Evolutionary conservation across 768 basidiomycete species (phyloP).

Genomic region (Lentinus tigrinus): DNA sequence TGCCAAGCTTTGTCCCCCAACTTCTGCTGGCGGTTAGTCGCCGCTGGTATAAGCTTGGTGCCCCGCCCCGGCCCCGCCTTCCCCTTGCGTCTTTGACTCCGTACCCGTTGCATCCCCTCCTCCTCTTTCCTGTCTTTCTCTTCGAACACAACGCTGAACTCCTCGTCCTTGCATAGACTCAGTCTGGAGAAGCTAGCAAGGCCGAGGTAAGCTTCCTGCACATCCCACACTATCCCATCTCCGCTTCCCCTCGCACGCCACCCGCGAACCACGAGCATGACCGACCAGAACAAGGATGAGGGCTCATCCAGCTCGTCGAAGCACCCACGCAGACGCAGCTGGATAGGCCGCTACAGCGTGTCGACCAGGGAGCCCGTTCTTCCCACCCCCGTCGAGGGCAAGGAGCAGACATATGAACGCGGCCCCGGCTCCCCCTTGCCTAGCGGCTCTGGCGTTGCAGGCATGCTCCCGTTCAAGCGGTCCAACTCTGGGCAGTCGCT

Average conservation of each 20-base stretch:
- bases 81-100: background rate
- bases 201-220: constrained; percentile 28
- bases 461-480: constrained; percentile 24
- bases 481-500: constrained; percentile 28
- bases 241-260: constrained; percentile 1
- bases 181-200: constrained; percentile 21
- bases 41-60: background rate
- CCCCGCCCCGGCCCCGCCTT: background rate
- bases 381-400: constrained; percentile 31
- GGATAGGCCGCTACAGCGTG: constrained; percentile 27
- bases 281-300: constrained; percentile 17
- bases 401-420: constrained; percentile 29
- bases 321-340: constrained; percentile 23
- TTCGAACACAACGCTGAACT: background rate
- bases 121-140: background rate
- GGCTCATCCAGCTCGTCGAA: no score
- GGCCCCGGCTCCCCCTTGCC: constrained; percentile 19
- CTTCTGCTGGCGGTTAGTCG: constrained; percentile 8
- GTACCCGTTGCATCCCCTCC: background rate
- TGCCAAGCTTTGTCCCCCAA: background rate
- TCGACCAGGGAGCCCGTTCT: constrained; percentile 23
- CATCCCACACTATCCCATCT: background rate
- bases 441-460: constrained; percentile 1
- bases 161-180: constrained; percentile 21
- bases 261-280: constrained; percentile 15